Evolutionary conservation across 768 basidiomycete genomes (phyloP).

Genomic region (Ramaria sp.): DNA sequence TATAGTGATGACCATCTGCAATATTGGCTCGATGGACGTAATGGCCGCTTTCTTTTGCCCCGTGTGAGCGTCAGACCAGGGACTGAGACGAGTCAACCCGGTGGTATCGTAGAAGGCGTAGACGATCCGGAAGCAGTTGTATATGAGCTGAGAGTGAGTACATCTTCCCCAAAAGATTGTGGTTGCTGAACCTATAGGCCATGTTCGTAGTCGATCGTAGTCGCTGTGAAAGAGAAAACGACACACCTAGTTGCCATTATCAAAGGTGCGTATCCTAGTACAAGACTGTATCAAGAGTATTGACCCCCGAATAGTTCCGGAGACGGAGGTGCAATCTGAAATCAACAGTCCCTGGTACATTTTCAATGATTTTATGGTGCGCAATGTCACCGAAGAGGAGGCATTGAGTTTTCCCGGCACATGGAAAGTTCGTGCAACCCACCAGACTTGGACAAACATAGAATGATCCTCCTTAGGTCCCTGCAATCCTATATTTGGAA

Average conservation of each 20-base stretch:
- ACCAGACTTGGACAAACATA: background rate
- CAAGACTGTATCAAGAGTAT: background rate
- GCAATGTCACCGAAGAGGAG: constrained; percentile 74
- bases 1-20: constrained; percentile 63
- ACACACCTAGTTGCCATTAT: constrained; percentile 86
- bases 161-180: background rate
- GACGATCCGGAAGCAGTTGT: constrained; percentile 44
- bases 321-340: constrained; percentile 37
- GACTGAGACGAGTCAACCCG: constrained; percentile 25
- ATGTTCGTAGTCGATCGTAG: constrained; percentile 56
- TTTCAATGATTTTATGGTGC: constrained; percentile 95
- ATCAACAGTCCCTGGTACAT: constrained; percentile 67
- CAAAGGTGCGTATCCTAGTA: constrained; percentile 42
- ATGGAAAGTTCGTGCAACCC: constrained; percentile 73
- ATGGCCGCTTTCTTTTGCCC: constrained; percentile 50
- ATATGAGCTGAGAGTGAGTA: constrained; percentile 67
- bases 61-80: constrained; percentile 22
- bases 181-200: background rate
- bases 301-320: constrained; percentile 44
- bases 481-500: constrained; percentile 86
- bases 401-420: constrained; percentile 77
- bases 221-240: constrained; percentile 53
- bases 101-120: constrained; percentile 47
- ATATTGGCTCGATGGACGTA: constrained; percentile 63
- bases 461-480: constrained; percentile 41